Conservation (phyloP, 2,329 filamentous ascomycete genomes). For the Penicillium polonicum region DNA sequence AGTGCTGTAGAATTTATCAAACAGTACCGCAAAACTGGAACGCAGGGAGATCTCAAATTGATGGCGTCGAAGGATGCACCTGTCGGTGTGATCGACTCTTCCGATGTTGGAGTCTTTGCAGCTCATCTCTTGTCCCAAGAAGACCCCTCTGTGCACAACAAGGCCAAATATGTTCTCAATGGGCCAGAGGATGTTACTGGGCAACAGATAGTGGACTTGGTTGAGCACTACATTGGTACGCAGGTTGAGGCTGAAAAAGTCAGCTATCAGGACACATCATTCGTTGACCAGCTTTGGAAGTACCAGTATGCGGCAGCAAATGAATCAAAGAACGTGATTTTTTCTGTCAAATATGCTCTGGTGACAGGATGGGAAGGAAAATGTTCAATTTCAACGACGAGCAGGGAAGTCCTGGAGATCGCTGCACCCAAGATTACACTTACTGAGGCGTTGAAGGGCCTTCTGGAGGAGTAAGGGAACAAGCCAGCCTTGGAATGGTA, state of each 20-base stretch:
- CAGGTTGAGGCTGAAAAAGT: constrained; percentile 30
- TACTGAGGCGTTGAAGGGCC: constrained; percentile 20
- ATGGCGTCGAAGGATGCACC: constrained; percentile 31
- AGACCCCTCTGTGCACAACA: constrained; percentile 31
- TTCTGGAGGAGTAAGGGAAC: constrained; percentile 11
- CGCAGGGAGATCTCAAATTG: constrained; percentile 32
- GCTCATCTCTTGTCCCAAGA: constrained; percentile 37
- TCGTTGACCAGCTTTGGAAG: constrained; percentile 28
- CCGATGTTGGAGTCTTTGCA: constrained; percentile 37
- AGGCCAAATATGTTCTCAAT: constrained; percentile 41
- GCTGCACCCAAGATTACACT: constrained; percentile 31
- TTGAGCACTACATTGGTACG: constrained; percentile 36
- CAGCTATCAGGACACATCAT: constrained; percentile 31
- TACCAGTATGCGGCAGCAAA: constrained; percentile 5
- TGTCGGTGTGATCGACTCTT: constrained; percentile 19
- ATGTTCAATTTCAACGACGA: constrained; percentile 24
- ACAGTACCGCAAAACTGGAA: constrained; percentile 34
- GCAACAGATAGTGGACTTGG: constrained; percentile 33
- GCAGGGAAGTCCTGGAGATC: constrained; percentile 32
- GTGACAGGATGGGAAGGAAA: constrained; percentile 36
- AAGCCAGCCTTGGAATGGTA: too few species aligned
- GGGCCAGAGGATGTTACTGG: constrained; percentile 44
- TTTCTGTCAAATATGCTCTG: constrained; percentile 26
- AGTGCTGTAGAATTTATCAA: constrained; percentile 34
- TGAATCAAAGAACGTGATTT: constrained; percentile 31